Evolutionary conservation across 2,329 filamentous ascomycete genomes (phyloP).

Genomic region (Myriosclerotinia curreyana): DNA sequence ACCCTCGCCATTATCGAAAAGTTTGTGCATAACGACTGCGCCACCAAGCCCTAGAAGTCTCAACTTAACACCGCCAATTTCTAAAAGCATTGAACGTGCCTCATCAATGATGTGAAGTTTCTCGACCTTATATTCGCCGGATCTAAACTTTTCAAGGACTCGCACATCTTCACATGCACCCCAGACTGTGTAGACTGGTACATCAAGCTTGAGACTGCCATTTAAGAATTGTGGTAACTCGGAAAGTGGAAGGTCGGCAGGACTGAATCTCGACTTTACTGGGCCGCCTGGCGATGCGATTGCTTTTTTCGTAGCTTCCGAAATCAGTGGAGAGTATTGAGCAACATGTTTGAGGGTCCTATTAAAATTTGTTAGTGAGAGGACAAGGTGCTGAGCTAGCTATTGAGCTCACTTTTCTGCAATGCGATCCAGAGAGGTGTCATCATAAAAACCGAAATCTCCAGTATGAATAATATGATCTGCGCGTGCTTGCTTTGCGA

Average conservation of each 20-base stretch:
- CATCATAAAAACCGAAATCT: slow-evolving; percentile 98
- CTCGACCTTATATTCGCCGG: slow-evolving; percentile 94
- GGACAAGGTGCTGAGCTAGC: slow-evolving; percentile 20
- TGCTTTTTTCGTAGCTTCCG: slow-evolving; percentile 69
- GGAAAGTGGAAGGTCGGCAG: slow-evolving; percentile 83
- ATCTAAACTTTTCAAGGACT: slow-evolving; percentile 94
- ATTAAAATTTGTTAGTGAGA: slow-evolving; percentile 34
- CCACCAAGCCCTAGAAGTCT: slow-evolving; percentile 89
- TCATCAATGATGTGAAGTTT: slow-evolving; percentile 99
- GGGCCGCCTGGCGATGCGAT: slow-evolving; percentile 67
- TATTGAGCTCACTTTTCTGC: slow-evolving; percentile 77
- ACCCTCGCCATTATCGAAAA: slow-evolving; percentile 97
- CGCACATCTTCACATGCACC: slow-evolving; percentile 98
- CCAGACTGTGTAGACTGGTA: slow-evolving; percentile 98
- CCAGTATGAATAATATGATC: slow-evolving; percentile 98
- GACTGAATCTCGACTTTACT: slow-evolving; percentile 80
- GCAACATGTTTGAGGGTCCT: slow-evolving; percentile 98
- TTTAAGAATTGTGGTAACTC: slow-evolving; percentile 86
- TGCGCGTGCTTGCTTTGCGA: slow-evolving; percentile 89
- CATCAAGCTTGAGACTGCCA: slow-evolving; percentile 85
- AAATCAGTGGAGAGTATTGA: slow-evolving; percentile 93
- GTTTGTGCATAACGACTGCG: slow-evolving; percentile 98
- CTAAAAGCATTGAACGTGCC: slow-evolving; percentile 90
- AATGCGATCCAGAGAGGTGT: slow-evolving; percentile 91
- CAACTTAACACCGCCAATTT: slow-evolving; percentile 93